These are phyloP conservation scores for Starmerella stellata DNA, from an alignment of 805 yeast genomes.

Conservation along the genomic window DNA sequence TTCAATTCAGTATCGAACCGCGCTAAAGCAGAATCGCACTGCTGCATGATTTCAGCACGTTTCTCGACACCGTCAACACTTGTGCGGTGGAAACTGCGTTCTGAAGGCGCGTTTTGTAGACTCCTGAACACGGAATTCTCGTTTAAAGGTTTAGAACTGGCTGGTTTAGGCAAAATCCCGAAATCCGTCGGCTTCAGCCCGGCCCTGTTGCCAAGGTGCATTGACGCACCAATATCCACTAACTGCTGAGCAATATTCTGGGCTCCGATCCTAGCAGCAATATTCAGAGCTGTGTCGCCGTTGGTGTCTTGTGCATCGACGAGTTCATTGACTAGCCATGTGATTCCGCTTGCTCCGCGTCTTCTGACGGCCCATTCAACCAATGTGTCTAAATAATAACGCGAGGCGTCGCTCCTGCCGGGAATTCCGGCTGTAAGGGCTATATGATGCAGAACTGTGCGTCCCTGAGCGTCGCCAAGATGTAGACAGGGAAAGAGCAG, in stretches of 20 bases:
- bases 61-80: slow-evolving; percentile 14
- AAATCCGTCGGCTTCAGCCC: slow-evolving; percentile 78
- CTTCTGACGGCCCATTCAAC: slow-evolving; percentile 60
- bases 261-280: slow-evolving; percentile 78
- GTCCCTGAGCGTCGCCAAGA: slow-evolving; percentile 45
- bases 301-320: slow-evolving; percentile 80
- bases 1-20: slow-evolving; percentile 43
- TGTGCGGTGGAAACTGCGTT: background rate
- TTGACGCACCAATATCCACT: slow-evolving; percentile 75
- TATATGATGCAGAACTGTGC: slow-evolving; percentile 77
- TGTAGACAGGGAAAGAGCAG: slow-evolving; percentile 58
- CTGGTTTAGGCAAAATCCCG: slow-evolving; percentile 34
- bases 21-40: slow-evolving; percentile 34
- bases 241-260: slow-evolving; percentile 62
- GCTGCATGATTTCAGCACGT: slow-evolving; percentile 31
- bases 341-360: slow-evolving; percentile 29
- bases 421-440: slow-evolving; percentile 61
- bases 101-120: background rate
- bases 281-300: slow-evolving; percentile 88
- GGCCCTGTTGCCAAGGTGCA: slow-evolving; percentile 58
- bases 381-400: slow-evolving; percentile 53
- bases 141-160: background rate
- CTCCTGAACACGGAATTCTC: background rate
- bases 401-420: slow-evolving; percentile 52
- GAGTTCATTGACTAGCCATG: slow-evolving; percentile 43